Conservation (phyloP, 306 rosid species). For the Acacia crassicarpa region DNA sequence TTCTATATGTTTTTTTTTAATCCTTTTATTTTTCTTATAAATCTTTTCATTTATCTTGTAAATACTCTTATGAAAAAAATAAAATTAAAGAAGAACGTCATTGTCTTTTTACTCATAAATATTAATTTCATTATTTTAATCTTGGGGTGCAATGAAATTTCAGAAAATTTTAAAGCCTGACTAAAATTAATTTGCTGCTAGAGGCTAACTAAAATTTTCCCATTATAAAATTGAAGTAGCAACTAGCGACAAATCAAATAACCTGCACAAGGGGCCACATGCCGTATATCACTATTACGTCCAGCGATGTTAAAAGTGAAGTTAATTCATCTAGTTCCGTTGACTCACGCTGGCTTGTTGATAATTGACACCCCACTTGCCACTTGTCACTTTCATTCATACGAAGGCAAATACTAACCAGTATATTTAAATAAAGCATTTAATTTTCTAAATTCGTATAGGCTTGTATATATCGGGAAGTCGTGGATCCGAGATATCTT, state of each 20-base stretch:
- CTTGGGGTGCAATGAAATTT: too few species aligned
- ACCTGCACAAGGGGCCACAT: conserved; percentile 25
- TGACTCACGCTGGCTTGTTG: neutral
- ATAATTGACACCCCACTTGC: neutral
- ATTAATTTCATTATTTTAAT: too few species aligned
- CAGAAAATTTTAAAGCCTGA: too few species aligned
- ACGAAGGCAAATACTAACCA: neutral
- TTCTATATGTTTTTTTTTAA: too few species aligned
- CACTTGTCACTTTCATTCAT: neutral
- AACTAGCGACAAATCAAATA: neutral
- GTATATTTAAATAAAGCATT: neutral
- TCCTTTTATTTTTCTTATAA: too few species aligned
- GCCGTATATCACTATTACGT: neutral
- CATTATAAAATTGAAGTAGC: conserved; percentile 16
- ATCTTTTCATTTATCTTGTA: too few species aligned
- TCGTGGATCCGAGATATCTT: neutral
- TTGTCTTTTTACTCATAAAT: too few species aligned
- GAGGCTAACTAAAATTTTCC: neutral
- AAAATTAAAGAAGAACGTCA: too few species aligned
- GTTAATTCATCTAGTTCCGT: neutral
- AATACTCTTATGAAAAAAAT: too few species aligned
- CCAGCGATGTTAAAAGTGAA: neutral
- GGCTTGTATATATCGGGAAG: neutral
- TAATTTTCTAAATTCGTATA: neutral
- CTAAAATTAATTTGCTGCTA: too few species aligned